Percentiles rank a stretch among this genome's conserved stretches.
Conservation (phyloP, 106 monocot genomes). For the Phalaenopsis equestris region DNA sequence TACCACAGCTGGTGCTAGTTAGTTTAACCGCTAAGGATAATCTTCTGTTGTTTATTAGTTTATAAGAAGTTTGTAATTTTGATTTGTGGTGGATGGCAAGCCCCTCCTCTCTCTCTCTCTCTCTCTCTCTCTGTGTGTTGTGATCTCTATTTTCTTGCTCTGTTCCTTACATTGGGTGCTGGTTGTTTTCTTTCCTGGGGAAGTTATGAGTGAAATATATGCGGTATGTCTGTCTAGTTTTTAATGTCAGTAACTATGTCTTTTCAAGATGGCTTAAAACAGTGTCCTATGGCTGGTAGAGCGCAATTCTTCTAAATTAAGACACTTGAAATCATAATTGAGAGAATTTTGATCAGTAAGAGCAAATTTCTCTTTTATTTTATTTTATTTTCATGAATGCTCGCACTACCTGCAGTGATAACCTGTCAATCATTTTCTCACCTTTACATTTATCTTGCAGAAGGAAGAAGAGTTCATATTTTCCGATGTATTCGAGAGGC, state of each 20-base stretch:
- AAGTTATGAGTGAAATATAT: neutral
- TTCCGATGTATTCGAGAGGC: slow-evolving; percentile 59
- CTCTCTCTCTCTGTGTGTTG: neutral
- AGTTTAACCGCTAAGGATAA: neutral
- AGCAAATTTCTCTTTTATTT: neutral
- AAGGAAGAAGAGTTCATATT: slow-evolving; percentile 94
- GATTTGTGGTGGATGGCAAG: neutral
- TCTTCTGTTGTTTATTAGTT: neutral
- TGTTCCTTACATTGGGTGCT: neutral
- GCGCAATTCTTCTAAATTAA: neutral
- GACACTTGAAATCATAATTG: neutral
- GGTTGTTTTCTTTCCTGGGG: too few species aligned
- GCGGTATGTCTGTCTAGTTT: neutral
- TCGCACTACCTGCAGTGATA: neutral
- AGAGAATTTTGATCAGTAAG: neutral
- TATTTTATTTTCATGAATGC: neutral
- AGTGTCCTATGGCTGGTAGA: neutral
- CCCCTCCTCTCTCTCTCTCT: neutral
- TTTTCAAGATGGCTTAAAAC: neutral
- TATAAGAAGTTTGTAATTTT: neutral
- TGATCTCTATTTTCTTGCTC: neutral
- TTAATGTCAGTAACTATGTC: neutral
- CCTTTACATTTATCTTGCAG: slow-evolving; percentile 29
- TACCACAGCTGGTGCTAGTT: neutral
- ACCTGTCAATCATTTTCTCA: neutral